Evolutionary conservation across 495 filamentous ascomycete species (phyloP).

Genomic region (Aspergillus egyptiacus): DNA sequence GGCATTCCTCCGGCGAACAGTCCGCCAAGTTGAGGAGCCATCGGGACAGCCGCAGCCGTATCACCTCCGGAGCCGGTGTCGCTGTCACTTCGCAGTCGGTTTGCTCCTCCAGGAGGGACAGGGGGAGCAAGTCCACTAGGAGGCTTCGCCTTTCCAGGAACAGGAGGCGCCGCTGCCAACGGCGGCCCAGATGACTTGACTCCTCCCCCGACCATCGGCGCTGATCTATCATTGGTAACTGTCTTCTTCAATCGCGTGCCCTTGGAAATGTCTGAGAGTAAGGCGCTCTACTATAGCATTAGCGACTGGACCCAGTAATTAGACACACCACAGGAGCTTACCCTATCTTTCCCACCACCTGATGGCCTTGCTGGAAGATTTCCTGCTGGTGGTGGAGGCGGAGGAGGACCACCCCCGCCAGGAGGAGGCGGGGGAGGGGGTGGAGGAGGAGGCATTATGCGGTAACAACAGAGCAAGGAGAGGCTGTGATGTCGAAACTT

Average conservation of each 20-base stretch:
- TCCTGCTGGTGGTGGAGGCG: conserved; percentile 58
- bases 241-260: conserved; percentile 76
- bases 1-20: conserved; percentile 94
- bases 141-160: conserved; percentile 61
- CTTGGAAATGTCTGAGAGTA: conserved; percentile 86
- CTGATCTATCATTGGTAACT: conserved; percentile 91
- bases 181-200: conserved; percentile 52
- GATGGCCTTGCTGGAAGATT: conserved; percentile 44
- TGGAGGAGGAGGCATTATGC: conserved; percentile 60
- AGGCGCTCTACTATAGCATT: conserved; percentile 59
- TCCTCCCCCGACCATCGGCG: conserved; percentile 60
- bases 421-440: conserved; percentile 63
- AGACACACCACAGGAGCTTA: conserved; percentile 32
- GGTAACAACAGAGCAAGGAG: conserved; percentile 2
- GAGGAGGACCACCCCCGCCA: conserved; percentile 59
- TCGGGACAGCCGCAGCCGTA: conserved; percentile 39
- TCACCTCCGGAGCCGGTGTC: conserved; percentile 51
- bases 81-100: conserved; percentile 75
- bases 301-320: conserved; percentile 19
- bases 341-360: conserved; percentile 47
- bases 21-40: conserved; percentile 78
- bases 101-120: conserved; percentile 51
- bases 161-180: conserved; percentile 69
- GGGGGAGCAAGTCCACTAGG: conserved; percentile 71
- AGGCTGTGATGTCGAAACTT: conserved; percentile 10